Evolutionary conservation across 805 yeast genomes (phyloP).

Genomic region (Yamadazyma endophytica): DNA sequence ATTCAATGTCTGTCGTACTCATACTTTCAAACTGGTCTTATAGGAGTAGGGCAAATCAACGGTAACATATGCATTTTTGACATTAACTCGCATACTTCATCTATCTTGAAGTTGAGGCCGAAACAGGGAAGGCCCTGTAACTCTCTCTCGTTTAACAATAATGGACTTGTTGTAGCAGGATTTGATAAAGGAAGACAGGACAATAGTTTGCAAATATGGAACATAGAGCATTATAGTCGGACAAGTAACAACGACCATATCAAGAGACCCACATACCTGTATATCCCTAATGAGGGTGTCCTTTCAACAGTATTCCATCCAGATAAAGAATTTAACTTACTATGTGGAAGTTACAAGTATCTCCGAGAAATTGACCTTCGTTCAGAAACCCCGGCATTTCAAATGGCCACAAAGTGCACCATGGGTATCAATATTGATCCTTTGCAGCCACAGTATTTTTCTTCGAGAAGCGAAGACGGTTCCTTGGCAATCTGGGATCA

Average conservation of each 20-base stretch:
- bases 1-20: conserved; percentile 69
- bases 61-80: conserved; percentile 66
- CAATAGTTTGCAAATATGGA: conserved; percentile 76
- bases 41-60: conserved; percentile 71
- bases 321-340: conserved; percentile 46
- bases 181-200: conserved; percentile 76
- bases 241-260: conserved; percentile 46
- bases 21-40: conserved; percentile 48
- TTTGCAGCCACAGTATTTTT: conserved; percentile 60
- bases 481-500: conserved; percentile 81
- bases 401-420: conserved; percentile 71
- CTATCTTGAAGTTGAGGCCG: conserved; percentile 46
- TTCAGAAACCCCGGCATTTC: conserved; percentile 59
- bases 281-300: conserved; percentile 70
- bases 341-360: conserved; percentile 75
- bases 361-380: conserved; percentile 76
- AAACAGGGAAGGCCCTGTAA: conserved; percentile 74
- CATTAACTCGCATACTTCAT: conserved; percentile 36
- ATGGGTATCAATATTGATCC: conserved; percentile 68
- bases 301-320: conserved; percentile 65
- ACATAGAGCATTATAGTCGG: conserved; percentile 56
- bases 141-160: conserved; percentile 61
- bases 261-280: conserved; percentile 51
- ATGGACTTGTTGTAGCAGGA: conserved; percentile 70
- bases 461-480: conserved; percentile 80